phyloP scores from a whole-genome alignment of 768 basidiomycete species.

The Naganishia kalamii region DNA sequence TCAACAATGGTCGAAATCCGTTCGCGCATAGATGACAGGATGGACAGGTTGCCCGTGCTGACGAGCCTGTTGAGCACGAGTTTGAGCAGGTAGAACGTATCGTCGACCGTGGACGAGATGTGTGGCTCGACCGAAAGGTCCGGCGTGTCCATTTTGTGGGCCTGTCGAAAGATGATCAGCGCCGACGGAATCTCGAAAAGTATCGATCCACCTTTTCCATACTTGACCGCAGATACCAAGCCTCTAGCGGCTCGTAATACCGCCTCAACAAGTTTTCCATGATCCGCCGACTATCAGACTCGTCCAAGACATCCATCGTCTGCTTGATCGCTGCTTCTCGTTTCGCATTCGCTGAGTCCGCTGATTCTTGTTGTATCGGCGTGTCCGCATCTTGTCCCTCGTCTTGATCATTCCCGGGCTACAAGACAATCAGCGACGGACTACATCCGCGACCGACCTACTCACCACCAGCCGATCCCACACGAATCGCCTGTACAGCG shows the following conservation, averaged over 20 bases:
- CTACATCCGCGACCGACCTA: no score
- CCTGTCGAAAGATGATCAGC: conserved; percentile 52
- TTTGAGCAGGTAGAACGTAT: conserved; percentile 93
- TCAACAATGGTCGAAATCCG: conserved; percentile 71
- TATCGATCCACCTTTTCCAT: conserved; percentile 68
- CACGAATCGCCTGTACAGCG: conserved; percentile 79
- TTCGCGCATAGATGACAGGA: conserved; percentile 57
- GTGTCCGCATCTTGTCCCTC: conserved; percentile 19
- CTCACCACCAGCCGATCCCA: conserved; percentile 64
- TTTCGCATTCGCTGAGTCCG: not conserved
- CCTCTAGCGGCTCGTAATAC: conserved; percentile 82
- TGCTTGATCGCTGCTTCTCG: not conserved
- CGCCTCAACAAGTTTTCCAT: conserved; percentile 63
- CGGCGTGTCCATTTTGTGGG: conserved; percentile 72
- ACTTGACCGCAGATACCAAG: conserved; percentile 79
- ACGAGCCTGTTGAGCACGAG: conserved; percentile 68
- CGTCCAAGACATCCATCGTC: conserved; percentile 23
- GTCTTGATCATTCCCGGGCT: no score
- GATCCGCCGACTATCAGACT: conserved; percentile 47
- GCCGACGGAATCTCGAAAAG: not conserved
- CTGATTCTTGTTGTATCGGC: not conserved
- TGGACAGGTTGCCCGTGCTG: conserved; percentile 63
- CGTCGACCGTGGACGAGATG: conserved; percentile 57
- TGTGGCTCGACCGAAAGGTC: conserved; percentile 61
- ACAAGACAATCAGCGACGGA: no score